phyloP scores from a whole-genome alignment of 208 protist species.

The Phytomonas serpens region DNA sequence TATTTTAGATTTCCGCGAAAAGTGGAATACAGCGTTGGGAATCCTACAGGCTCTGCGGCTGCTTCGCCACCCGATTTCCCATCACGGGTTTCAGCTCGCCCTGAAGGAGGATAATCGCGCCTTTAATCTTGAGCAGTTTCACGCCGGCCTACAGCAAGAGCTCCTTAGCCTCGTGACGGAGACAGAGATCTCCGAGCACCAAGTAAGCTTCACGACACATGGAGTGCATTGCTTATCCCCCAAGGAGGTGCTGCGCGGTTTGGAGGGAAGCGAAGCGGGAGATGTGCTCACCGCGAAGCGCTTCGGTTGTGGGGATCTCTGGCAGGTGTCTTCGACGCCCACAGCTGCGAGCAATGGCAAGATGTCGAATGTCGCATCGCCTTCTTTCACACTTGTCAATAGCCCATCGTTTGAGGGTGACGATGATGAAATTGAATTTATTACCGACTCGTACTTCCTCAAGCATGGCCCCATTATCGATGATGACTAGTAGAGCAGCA shows the following conservation, averaged over 20 bases:
- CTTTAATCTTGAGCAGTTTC: constrained; percentile 59
- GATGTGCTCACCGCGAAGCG: constrained; percentile 55
- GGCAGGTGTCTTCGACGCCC: constrained; percentile 16
- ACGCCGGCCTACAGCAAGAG: constrained; percentile 45
- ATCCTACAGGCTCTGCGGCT: constrained; percentile 73
- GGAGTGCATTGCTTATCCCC: constrained; percentile 44
- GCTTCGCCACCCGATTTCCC: constrained; percentile 44
- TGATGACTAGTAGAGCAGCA: constrained; percentile 40
- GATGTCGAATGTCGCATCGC: not conserved
- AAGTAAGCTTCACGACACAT: constrained; percentile 70
- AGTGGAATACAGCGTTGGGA: constrained; percentile 48
- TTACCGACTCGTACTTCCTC: constrained; percentile 71
- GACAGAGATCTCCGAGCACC: constrained; percentile 69
- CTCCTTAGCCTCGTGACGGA: constrained; percentile 64
- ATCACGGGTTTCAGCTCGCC: constrained; percentile 47
- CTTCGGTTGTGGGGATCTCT: constrained; percentile 47
- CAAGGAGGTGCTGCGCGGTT: constrained; percentile 27
- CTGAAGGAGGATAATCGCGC: constrained; percentile 65
- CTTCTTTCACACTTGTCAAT: not conserved
- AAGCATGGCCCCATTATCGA: constrained; percentile 80
- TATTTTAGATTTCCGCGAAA: constrained; percentile 82
- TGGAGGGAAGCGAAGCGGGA: constrained; percentile 31
- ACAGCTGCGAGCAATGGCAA: not conserved
- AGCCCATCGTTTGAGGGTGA: constrained; percentile 34
- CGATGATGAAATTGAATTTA: constrained; percentile 83